phyloP scores from a whole-genome alignment of 139 green algal genomes.

The Chlorella vulgaris region DNA sequence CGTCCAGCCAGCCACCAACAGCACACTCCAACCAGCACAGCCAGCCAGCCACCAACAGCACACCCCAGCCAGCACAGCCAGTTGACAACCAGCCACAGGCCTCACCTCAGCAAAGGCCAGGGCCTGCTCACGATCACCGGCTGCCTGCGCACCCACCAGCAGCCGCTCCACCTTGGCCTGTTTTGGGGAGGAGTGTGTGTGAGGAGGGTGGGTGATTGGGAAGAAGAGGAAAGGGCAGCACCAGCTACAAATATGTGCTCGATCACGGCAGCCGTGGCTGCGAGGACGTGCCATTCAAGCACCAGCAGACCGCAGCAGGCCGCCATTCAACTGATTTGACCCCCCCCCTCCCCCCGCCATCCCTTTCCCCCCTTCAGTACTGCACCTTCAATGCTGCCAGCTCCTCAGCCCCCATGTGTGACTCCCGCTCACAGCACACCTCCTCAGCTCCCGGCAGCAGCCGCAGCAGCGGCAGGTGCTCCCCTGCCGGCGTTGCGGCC shows the following conservation, averaged over 20 bases:
- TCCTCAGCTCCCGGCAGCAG: constrained; percentile 12
- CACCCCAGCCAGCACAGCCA: no score
- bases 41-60: no score
- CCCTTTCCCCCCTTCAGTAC: no score
- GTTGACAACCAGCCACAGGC: neutral
- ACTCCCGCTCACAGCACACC: constrained; percentile 1
- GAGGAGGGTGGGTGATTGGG: neutral
- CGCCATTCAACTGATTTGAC: no score
- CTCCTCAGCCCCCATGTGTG: neutral
- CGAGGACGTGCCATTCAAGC: no score
- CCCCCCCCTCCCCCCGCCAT: no score
- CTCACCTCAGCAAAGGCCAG: constrained; percentile 16
- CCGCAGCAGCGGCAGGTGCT: constrained; percentile 24
- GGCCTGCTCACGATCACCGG: neutral
- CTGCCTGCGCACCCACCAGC: neutral
- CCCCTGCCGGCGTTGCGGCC: constrained; percentile 1
- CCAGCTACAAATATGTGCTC: neutral
- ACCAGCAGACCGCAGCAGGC: no score
- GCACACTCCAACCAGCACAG: no score
- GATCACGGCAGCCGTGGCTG: neutral
- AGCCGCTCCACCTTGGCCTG: constrained; percentile 18
- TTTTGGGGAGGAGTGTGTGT: neutral
- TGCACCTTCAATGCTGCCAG: constrained; percentile 25
- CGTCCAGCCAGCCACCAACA: neutral
- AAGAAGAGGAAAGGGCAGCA: neutral